Percentiles rank a stretch among this genome's conserved stretches.
phyloP scores from a whole-genome alignment of 331 rosid genomes.

The Malus hybrid region DNA sequence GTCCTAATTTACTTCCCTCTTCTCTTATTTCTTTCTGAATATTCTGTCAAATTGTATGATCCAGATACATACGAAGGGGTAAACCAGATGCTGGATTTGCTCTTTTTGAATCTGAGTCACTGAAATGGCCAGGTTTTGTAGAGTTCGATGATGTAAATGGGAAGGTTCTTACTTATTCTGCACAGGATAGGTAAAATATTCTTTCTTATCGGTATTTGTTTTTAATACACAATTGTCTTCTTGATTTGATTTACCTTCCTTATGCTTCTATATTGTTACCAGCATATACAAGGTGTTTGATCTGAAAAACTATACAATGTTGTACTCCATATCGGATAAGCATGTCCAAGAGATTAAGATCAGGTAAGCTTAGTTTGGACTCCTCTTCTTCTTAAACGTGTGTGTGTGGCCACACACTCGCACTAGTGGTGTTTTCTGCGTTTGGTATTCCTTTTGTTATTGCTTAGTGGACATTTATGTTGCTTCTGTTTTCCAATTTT shows the following conservation, averaged over 20 bases:
- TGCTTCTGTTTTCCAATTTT: conserved; percentile 10
- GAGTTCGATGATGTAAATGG: conserved; percentile 99
- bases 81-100: conserved; percentile 96
- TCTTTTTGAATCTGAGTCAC: conserved; percentile 87
- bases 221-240: conserved; percentile 9
- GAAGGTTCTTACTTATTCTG: conserved; percentile 92
- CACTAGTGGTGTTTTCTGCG: not conserved
- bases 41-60: conserved; percentile 5
- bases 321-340: conserved; percentile 93
- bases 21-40: conserved; percentile 16
- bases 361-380: conserved; percentile 49
- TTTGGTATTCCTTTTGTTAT: not conserved
- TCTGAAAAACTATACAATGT: conserved; percentile 89
- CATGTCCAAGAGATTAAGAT: conserved; percentile 98
- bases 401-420: not conserved
- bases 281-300: conserved; percentile 99
- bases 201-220: not conserved
- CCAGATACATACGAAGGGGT: conserved; percentile 85
- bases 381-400: not conserved
- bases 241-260: conserved; percentile 16
- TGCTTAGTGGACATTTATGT: conserved; percentile 12
- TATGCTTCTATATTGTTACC: conserved; percentile 1
- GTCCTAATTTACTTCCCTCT: not conserved
- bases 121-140: conserved; percentile 98
- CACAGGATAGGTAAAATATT: conserved; percentile 73